These are phyloP conservation scores for Populus nigra DNA, from an alignment of 345 rosid genomes.

Conservation along the genomic window DNA sequence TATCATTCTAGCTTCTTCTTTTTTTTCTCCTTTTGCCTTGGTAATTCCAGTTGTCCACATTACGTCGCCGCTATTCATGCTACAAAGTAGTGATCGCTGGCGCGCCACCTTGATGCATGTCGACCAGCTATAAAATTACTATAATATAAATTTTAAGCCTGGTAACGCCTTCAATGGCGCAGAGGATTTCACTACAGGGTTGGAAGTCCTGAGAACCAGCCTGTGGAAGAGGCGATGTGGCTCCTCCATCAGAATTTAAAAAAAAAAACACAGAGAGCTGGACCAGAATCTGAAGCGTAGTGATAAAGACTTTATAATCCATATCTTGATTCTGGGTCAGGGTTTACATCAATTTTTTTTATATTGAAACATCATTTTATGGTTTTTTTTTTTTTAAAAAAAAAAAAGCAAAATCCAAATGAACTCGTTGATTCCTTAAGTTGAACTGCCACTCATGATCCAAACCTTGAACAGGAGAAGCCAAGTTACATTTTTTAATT, in stretches of 20 bases:
- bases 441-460: too few species aligned
- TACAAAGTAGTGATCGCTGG: neutral
- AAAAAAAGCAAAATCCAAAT: too few species aligned
- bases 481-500: too few species aligned
- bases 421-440: too few species aligned
- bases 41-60: neutral
- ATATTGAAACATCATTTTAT: too few species aligned
- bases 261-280: conserved; percentile 1
- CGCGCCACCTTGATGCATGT: neutral
- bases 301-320: too few species aligned
- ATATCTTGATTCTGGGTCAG: too few species aligned
- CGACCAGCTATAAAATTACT: neutral
- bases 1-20: too few species aligned
- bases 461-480: too few species aligned
- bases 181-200: neutral
- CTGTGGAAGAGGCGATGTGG: neutral
- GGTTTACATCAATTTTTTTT: too few species aligned
- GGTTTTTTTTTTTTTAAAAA: too few species aligned
- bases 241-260: neutral
- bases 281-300: conserved; percentile 1
- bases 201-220: neutral
- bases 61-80: too few species aligned
- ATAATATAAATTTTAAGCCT: neutral
- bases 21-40: neutral
- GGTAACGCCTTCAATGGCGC: neutral